phyloP scores from a whole-genome alignment of 495 filamentous ascomycete genomes.

The Zalerion maritima region DNA sequence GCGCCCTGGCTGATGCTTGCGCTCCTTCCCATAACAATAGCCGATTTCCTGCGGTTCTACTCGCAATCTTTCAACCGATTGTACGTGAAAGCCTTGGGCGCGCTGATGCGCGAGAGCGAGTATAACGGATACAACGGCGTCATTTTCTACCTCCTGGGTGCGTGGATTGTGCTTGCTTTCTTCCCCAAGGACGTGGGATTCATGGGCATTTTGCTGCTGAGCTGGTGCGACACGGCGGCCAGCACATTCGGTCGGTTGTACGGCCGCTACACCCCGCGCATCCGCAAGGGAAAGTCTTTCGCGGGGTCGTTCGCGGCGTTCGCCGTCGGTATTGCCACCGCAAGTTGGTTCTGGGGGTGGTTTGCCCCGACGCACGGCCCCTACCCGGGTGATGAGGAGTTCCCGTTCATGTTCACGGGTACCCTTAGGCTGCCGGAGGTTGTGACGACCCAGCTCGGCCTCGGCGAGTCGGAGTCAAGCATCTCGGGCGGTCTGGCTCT shows the following conservation, averaged over 20 bases:
- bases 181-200: constrained; percentile 92
- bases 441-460: constrained; percentile 33
- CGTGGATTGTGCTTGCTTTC: constrained; percentile 70
- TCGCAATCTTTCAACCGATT: constrained; percentile 67
- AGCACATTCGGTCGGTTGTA: constrained; percentile 82
- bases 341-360: constrained; percentile 75
- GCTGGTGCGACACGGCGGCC: constrained; percentile 96
- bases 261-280: constrained; percentile 70
- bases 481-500: constrained; percentile 59
- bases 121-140: constrained; percentile 88
- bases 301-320: constrained; percentile 79
- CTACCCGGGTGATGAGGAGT: constrained; percentile 47
- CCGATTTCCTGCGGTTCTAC: constrained; percentile 69
- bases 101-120: constrained; percentile 93
- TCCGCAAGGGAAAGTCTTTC: constrained; percentile 78
- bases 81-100: constrained; percentile 72
- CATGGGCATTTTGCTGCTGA: constrained; percentile 74
- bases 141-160: constrained; percentile 86
- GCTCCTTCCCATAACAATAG: constrained; percentile 74
- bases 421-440: constrained; percentile 46
- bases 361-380: constrained; percentile 55
- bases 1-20: constrained; percentile 70
- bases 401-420: constrained; percentile 71
- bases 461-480: constrained; percentile 29
- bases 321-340: constrained; percentile 63